Evolutionary conservation across 2,329 filamentous ascomycete species (phyloP), one percentile per base, ranked within the genome.

Genomic region (Phaeosphaeriaceae sp.): DNA sequence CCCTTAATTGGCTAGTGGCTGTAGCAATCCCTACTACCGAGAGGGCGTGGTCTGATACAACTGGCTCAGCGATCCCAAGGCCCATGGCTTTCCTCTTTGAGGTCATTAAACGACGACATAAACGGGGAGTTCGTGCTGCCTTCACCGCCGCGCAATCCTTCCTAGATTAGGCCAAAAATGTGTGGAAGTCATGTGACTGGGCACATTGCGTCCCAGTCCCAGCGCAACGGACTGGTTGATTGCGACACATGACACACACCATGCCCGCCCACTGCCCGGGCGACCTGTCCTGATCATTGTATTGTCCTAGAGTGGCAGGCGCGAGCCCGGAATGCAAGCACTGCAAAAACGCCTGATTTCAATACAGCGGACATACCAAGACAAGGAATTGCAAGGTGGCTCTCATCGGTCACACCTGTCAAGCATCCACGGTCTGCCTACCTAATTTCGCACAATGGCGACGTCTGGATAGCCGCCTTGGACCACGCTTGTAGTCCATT

Each of bases 111-210:
- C 50, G 43, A 61, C 52, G 56, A 46, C 32, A 42, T 35, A 20
- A 33, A 58, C 60, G 63, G 60, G 41, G 46, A 46, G 48, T 42
- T 48, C 50, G 50, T 46, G 29, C 36, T 39, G 48, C 56, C 39
- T 55, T 58, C 61, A 64, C 61, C 61, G 61, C 61, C 54, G 52
- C 48, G 49, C 46, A 50, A 53, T 57, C 49, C 46, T 42, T 42
- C 41, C 43, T 50, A 12, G 28, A 47, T 39, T 32, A 48, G 42
- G 41, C 33, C 44, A 16, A 36, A 20, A 43, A 15, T 48, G 58
- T 55, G 46, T n/a, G 58, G 37, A 17, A 40, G 42, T 61, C 58
- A 64, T 54, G 57, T 62, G 54, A 60, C 39, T 30, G 29, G 37
- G 30, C 23, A 34, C 39, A 41, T 20, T 32, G 39, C 8, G 13